Evolutionary conservation across 202 grass and related monocot species (phyloP), one percentile per base, ranked within the genome.

Genomic region (Schoenoplectus triqueter): DNA sequence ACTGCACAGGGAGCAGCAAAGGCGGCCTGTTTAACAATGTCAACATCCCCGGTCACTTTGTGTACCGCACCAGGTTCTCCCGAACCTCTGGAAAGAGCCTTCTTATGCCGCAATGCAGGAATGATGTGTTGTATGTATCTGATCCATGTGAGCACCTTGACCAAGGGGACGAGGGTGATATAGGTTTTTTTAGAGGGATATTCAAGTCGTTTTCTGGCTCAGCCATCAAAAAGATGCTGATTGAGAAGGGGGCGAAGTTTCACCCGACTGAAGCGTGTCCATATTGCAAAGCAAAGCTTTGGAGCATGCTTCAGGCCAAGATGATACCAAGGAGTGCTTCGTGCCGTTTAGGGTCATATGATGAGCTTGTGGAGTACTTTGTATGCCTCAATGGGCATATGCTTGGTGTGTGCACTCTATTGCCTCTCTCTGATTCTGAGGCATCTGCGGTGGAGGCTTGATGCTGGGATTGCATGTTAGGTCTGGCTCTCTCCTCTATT

Each of bases 111-210:
- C 92, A 92, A 52, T 96, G 96, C 69, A 94, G 90, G 86, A 89
- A 78, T 1, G 96, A 99, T 14, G 93, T 99, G 64, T 21, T 99
- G 82, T 96, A 99, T 85, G 91, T 99, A 3, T 99, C 93, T 14
- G 93, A 99, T 85, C 96, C 92, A 7, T 99, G 96, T n/a, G 96
- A 99, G 88, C 96, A 99, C 89, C 90, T 96, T 60, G 96, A 99
- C 82, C 87, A 96, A 56, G 96, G 91, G 45, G 96, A 99, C 20
- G 96, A 99, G 69, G 91, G 96, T 6, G 96, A 99, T 89, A 78
- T 99, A 66, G 96, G 96, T 3, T 92, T 95, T 81, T 99, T 99
- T 60, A 90, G 96, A 48, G 96, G 96, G 61, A 91, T 99, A 78
- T 99, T 99, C 51, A 94, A 92, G 84, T 95, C 96, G 0, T 99